phyloP scores from a whole-genome alignment of 2,329 filamentous ascomycete species.

The Aspergillus niger region DNA sequence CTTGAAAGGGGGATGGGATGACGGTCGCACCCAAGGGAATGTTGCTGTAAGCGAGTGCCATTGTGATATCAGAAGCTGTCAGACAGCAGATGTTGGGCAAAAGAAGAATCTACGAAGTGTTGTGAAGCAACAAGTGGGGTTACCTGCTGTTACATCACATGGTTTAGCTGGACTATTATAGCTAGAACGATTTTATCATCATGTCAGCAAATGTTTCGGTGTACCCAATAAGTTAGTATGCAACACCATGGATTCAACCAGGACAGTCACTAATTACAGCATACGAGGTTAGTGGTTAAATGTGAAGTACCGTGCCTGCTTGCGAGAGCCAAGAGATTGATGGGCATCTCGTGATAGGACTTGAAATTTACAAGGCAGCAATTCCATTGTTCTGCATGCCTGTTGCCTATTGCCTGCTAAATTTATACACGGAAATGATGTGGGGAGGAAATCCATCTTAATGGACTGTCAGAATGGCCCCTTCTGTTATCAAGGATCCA shows the following conservation, averaged over 20 bases:
- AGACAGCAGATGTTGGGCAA: neutral
- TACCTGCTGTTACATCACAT: neutral
- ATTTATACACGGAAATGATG: neutral
- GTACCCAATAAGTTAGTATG: neutral
- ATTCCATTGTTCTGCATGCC: neutral
- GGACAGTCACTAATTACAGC: too few relatives aligned
- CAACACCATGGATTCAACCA: neutral
- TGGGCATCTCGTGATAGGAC: neutral
- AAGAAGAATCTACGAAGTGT: neutral
- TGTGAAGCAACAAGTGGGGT: neutral
- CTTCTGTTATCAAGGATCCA: neutral
- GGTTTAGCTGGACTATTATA: neutral
- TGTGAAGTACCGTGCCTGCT: neutral
- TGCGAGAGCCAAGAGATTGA: neutral
- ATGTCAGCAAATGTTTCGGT: neutral
- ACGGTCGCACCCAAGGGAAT: constrained; percentile 41
- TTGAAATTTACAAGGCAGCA: neutral
- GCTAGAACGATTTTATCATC: neutral
- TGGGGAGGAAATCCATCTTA: neutral
- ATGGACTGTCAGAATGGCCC: neutral
- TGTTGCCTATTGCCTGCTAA: neutral
- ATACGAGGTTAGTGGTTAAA: neutral
- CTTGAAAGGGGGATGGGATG: constrained; percentile 45
- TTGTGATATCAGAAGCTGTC: constrained; percentile 8
- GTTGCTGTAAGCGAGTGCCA: constrained; percentile 30